A percentile compares a stretch with the other conserved stretches of the same genome.
These are phyloP conservation scores for Entoloma clypeatum DNA, from an alignment of 1,284 basidiomycete genomes.

Conservation along the genomic window DNA sequence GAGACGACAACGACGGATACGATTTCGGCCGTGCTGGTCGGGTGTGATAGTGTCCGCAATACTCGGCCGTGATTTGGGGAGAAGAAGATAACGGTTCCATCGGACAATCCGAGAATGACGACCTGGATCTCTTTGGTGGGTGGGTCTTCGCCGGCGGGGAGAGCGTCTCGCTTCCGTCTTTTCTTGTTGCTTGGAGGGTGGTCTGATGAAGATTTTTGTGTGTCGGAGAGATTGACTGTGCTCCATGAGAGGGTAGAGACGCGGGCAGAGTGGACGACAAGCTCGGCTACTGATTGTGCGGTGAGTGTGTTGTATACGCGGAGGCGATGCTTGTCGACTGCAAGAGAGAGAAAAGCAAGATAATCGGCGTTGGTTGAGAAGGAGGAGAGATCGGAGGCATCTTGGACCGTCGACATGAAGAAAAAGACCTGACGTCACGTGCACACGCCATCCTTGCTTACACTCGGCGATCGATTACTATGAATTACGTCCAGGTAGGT, in stretches of 20 bases:
- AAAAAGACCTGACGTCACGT: conserved; percentile 35
- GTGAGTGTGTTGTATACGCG: conserved; percentile 62
- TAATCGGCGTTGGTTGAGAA: conserved; percentile 59
- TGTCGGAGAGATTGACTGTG: conserved; percentile 32
- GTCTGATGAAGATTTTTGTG: conserved; percentile 22
- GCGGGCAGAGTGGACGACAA: conserved; percentile 53
- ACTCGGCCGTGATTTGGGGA: conserved; percentile 55
- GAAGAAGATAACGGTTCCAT: conserved; percentile 54
- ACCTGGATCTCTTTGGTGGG: conserved; percentile 33
- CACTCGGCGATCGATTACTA: no score
- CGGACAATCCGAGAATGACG: conserved; percentile 53
- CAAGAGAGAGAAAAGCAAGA: conserved; percentile 65
- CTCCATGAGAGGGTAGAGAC: conserved; percentile 56
- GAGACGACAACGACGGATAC: conserved; percentile 41
- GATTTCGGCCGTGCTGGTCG: conserved; percentile 50
- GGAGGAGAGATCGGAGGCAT: conserved; percentile 48
- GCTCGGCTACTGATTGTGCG: conserved; percentile 53
- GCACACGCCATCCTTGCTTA: no score
- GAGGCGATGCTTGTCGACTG: conserved; percentile 72
- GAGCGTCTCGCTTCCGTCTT: conserved; percentile 44
- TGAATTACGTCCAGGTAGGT: conserved; percentile 70
- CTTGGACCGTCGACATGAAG: conserved; percentile 55
- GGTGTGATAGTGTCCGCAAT: conserved; percentile 50
- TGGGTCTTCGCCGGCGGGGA: conserved; percentile 23
- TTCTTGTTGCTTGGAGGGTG: conserved; percentile 42